Conservation (phyloP, 768 basidiomycete genomes). For the Suillus subluteus region DNA sequence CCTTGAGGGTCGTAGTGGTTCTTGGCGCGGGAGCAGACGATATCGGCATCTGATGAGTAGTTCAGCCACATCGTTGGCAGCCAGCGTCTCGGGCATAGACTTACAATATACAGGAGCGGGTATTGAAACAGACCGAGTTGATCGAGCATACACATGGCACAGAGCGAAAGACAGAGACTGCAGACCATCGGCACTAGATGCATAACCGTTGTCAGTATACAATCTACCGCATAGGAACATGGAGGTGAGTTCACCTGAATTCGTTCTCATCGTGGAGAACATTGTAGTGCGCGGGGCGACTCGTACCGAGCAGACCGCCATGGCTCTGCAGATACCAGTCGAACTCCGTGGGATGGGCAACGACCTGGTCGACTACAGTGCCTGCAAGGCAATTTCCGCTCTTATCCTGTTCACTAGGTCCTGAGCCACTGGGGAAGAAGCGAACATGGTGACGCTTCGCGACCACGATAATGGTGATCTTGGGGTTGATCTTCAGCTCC, state of each 20-base stretch:
- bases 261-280: slow-evolving; percentile 52
- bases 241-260: slow-evolving; percentile 50
- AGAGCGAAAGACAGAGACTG: slow-evolving; percentile 75
- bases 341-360: slow-evolving; percentile 71
- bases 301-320: slow-evolving; percentile 77
- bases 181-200: slow-evolving; percentile 60
- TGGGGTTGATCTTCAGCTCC: slow-evolving; percentile 58
- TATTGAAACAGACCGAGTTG: slow-evolving; percentile 81
- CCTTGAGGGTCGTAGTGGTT: slow-evolving; percentile 75
- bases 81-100: slow-evolving; percentile 21
- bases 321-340: slow-evolving; percentile 84
- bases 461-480: slow-evolving; percentile 78
- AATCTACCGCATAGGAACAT: not conserved
- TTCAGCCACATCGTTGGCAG: slow-evolving; percentile 2
- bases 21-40: slow-evolving; percentile 75
- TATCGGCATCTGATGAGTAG: slow-evolving; percentile 64
- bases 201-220: slow-evolving; percentile 14
- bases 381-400: slow-evolving; percentile 79
- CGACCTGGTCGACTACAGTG: slow-evolving; percentile 73
- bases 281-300: slow-evolving; percentile 63
- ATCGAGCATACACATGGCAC: slow-evolving; percentile 80
- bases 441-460: slow-evolving; percentile 59
- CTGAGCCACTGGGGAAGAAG: slow-evolving; percentile 51
- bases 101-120: slow-evolving; percentile 83
- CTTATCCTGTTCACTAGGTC: slow-evolving; percentile 52